Conservation (phyloP, 2,329 filamentous ascomycete genomes). For the Teratosphaeria gauchensis region DNA sequence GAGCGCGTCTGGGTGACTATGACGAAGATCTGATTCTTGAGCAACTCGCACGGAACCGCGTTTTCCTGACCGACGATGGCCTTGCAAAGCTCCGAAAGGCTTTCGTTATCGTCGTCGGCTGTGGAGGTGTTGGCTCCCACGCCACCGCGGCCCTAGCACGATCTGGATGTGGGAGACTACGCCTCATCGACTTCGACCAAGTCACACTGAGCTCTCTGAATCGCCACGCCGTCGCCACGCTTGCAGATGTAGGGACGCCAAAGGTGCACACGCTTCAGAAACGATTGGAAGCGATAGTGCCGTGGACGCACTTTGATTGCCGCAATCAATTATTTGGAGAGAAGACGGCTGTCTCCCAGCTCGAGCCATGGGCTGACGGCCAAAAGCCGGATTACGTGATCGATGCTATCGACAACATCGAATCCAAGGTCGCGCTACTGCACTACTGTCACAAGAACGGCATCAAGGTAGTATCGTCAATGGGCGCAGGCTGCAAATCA, state of each 20-base stretch:
- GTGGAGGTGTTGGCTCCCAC: conserved; percentile 91
- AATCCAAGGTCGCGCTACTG: conserved; percentile 84
- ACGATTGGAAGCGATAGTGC: conserved; percentile 73
- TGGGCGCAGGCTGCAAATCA: conserved; percentile 94
- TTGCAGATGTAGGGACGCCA: conserved; percentile 84
- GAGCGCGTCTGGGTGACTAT: conserved; percentile 54
- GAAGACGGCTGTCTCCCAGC: conserved; percentile 52
- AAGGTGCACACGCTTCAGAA: conserved; percentile 81
- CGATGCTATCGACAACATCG: conserved; percentile 97
- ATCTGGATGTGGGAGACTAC: conserved; percentile 78
- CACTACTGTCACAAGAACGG: conserved; percentile 74
- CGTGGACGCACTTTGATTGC: conserved; percentile 86
- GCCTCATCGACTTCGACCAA: conserved; percentile 94
- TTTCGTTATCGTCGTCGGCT: conserved; percentile 83
- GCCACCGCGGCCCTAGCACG: conserved; percentile 75
- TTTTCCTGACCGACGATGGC: conserved; percentile 78
- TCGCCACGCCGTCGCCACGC: conserved; percentile 86
- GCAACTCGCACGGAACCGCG: conserved; percentile 84
- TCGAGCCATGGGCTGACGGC: conserved; percentile 55
- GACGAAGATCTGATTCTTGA: conserved; percentile 80
- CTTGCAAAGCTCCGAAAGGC: conserved; percentile 68
- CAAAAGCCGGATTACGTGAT: conserved; percentile 77
- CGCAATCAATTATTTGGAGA: conserved; percentile 73
- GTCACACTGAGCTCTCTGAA: conserved; percentile 91
- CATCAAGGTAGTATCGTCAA: conserved; percentile 80